Conservation (phyloP, 768 basidiomycete species). For the Dendrothele bispora region DNA sequence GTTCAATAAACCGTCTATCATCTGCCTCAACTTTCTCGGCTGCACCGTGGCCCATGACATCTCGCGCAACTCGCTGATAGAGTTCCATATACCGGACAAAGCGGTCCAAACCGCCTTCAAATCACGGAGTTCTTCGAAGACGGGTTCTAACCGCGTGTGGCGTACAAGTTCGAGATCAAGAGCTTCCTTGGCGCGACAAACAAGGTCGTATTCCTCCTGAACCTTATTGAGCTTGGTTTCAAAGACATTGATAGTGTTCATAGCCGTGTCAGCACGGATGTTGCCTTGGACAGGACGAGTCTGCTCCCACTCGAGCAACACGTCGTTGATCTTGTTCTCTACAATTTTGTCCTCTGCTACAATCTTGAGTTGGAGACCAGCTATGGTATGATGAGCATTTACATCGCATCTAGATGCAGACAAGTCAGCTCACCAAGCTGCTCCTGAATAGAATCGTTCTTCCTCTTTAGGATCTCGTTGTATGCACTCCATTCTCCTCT, state of each 20-base stretch:
- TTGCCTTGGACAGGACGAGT: slow-evolving; percentile 96
- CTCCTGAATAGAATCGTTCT: slow-evolving; percentile 98
- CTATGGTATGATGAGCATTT: slow-evolving; percentile 50
- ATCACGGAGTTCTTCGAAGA: slow-evolving; percentile 93
- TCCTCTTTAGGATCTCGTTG: slow-evolving; percentile 95
- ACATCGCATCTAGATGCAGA: slow-evolving; percentile 2
- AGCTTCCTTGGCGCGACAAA: slow-evolving; percentile 95
- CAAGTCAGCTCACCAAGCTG: slow-evolving; percentile 76
- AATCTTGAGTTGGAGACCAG: slow-evolving; percentile 97
- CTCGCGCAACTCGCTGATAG: slow-evolving; percentile 87
- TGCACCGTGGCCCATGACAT: slow-evolving; percentile 90
- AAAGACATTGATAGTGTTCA: slow-evolving; percentile 95
- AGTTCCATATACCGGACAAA: slow-evolving; percentile 94
- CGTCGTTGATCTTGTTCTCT: slow-evolving; percentile 91
- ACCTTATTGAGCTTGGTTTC: slow-evolving; percentile 88
- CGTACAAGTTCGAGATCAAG: slow-evolving; percentile 89
- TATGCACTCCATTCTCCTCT: slow-evolving; percentile 98
- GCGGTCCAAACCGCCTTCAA: slow-evolving; percentile 99
- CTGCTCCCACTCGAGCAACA: slow-evolving; percentile 91
- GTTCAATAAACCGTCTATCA: slow-evolving; percentile 84
- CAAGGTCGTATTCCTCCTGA: slow-evolving; percentile 93
- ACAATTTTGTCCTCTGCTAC: slow-evolving; percentile 99
- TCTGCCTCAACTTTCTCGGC: slow-evolving; percentile 91
- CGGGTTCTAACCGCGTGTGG: slow-evolving; percentile 90
- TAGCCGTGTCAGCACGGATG: slow-evolving; percentile 93